phyloP scores from a whole-genome alignment of 371 early-diverging fungal genomes.

The Mucor mucedo region DNA sequence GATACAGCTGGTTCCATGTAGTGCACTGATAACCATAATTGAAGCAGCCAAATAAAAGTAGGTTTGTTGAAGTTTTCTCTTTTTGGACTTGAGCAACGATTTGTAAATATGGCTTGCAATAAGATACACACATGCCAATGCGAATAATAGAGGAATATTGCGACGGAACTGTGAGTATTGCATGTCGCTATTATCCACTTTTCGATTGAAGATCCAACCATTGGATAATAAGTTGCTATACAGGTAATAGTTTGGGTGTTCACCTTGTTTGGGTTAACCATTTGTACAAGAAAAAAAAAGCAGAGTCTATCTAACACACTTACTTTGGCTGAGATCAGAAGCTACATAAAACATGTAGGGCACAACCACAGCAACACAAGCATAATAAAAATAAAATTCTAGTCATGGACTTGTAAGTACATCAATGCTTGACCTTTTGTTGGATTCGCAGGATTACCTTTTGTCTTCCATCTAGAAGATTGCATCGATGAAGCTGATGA shows the following conservation, averaged over 20 bases:
- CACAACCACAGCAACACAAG: constrained; percentile 58
- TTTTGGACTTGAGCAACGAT: neutral
- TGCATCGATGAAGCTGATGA: neutral
- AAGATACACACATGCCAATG: constrained; percentile 57
- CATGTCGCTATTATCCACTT: constrained; percentile 84
- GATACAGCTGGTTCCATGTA: constrained; percentile 62
- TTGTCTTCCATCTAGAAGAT: constrained; percentile 46
- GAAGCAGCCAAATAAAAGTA: constrained; percentile 65
- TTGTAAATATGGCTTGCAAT: constrained; percentile 34
- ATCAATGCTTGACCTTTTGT: neutral
- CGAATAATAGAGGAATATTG: constrained; percentile 65
- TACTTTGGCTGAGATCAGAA: constrained; percentile 65
- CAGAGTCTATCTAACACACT: constrained; percentile 29
- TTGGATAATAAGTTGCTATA: constrained; percentile 61
- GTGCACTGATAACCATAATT: constrained; percentile 59
- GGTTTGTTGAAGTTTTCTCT: constrained; percentile 35
- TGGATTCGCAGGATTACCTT: constrained; percentile 22
- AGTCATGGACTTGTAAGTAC: neutral
- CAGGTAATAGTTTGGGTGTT: constrained; percentile 60
- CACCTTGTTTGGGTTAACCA: neutral
- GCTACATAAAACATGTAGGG: constrained; percentile 73
- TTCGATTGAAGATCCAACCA: constrained; percentile 69
- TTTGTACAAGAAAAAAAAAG: constrained; percentile 61
- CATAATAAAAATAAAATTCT: constrained; percentile 81
- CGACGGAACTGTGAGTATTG: constrained; percentile 85